These are phyloP conservation scores for Nicotiana obtusifolia DNA, from an alignment of 257 asterid species.

Conservation along the genomic window DNA sequence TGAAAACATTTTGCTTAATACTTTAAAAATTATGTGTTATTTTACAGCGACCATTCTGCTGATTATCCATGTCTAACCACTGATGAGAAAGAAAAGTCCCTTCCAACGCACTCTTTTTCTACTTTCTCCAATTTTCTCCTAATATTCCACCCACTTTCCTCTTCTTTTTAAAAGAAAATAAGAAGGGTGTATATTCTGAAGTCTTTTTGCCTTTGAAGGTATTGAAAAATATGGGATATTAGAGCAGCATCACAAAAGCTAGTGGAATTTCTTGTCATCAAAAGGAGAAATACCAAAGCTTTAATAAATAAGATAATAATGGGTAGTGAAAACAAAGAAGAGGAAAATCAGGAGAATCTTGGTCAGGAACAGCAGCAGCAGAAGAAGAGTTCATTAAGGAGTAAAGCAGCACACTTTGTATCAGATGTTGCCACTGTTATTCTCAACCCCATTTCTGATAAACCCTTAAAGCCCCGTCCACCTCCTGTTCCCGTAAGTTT, in stretches of 20 bases:
- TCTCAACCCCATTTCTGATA: constrained; percentile 84
- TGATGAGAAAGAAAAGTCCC: not conserved
- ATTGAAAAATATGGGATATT: not conserved
- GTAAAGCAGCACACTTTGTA: constrained; percentile 90
- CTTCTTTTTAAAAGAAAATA: not conserved
- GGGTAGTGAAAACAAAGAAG: not conserved
- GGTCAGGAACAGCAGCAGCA: constrained; percentile 12
- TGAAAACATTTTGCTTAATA: too few relatives aligned
- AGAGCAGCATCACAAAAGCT: not conserved
- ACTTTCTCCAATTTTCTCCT: not conserved
- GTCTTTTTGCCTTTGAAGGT: not conserved
- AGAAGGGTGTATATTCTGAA: not conserved
- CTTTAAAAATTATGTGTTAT: too few relatives aligned
- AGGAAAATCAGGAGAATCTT: not conserved
- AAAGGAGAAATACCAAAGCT: not conserved
- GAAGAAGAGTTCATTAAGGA: constrained; percentile 52
- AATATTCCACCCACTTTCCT: constrained; percentile 10
- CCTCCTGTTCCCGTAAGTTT: constrained; percentile 38
- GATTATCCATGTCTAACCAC: not conserved
- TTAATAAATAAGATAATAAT: not conserved
- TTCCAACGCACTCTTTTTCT: constrained; percentile 6
- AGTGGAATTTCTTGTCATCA: not conserved
- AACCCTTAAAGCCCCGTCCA: constrained; percentile 36
- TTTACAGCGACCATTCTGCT: not conserved
- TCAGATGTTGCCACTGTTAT: constrained; percentile 85